phyloP scores from a whole-genome alignment of 1,284 basidiomycete genomes.

The Butyriboletus pseudospeciosus region DNA sequence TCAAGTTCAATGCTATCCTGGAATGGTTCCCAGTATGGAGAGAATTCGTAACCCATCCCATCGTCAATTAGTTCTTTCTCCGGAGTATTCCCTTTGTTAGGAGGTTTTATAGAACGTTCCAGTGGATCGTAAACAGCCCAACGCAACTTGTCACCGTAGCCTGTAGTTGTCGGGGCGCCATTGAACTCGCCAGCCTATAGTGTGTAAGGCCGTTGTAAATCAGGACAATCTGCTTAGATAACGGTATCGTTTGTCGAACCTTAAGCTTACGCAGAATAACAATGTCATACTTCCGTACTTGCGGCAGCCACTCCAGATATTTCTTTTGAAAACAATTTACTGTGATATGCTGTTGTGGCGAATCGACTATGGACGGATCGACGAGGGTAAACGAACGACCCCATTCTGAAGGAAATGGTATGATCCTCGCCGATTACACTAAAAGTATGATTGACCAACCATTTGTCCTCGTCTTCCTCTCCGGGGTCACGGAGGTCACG shows the following conservation, averaged over 20 bases:
- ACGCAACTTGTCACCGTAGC: slow-evolving; percentile 38
- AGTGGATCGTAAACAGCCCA: slow-evolving; percentile 32
- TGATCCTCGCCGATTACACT: neutral
- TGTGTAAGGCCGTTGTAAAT: neutral
- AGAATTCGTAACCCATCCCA: slow-evolving; percentile 29
- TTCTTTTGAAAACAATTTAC: slow-evolving; percentile 52
- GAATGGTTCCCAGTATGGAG: slow-evolving; percentile 32
- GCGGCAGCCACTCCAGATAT: slow-evolving; percentile 47
- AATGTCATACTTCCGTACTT: slow-evolving; percentile 36
- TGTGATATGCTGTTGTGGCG: slow-evolving; percentile 12
- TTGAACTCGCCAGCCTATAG: slow-evolving; percentile 32
- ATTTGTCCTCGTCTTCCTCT: slow-evolving; percentile 21
- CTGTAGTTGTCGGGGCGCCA: slow-evolving; percentile 35
- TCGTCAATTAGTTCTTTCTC: slow-evolving; percentile 23
- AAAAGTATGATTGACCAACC: slow-evolving; percentile 20
- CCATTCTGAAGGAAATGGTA: slow-evolving; percentile 26
- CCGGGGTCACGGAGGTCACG: slow-evolving; percentile 16
- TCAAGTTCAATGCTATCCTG: slow-evolving; percentile 28
- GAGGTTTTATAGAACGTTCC: slow-evolving; percentile 14
- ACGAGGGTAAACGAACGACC: slow-evolving; percentile 22
- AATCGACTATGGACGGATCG: slow-evolving; percentile 39
- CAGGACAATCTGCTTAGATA: neutral
- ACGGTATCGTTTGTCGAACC: slow-evolving; percentile 12
- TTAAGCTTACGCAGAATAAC: slow-evolving; percentile 31
- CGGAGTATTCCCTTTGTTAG: slow-evolving; percentile 25